Evolutionary conservation across 2,329 filamentous ascomycete species (phyloP).

Genomic region (Volutella citrinella): DNA sequence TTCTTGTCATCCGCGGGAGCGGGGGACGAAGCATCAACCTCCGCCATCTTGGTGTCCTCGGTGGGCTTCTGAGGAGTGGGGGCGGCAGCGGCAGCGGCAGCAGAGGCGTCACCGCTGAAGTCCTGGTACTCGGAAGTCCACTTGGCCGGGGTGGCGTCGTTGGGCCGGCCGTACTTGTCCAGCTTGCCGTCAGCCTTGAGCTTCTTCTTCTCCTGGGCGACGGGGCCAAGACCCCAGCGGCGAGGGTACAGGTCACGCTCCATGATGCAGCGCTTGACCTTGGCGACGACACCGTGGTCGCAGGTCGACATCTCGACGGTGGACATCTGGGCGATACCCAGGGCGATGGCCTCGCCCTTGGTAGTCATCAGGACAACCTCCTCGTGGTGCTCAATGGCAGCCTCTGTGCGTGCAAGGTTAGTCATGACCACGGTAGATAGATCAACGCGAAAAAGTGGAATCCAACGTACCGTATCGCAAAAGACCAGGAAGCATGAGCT

Average conservation of each 20-base stretch:
- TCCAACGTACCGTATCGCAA: constrained; percentile 73
- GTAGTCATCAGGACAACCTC: constrained; percentile 98
- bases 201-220: constrained; percentile 98
- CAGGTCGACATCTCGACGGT: constrained; percentile 95
- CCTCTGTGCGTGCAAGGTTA: constrained; percentile 67
- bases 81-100: constrained; percentile 41
- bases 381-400: constrained; percentile 88
- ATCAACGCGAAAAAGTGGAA: too few species aligned
- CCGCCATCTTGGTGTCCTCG: constrained; percentile 36
- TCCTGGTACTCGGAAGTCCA: constrained; percentile 95
- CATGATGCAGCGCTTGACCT: constrained; percentile 99
- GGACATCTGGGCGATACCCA: constrained; percentile 97
- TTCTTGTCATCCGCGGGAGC: constrained; percentile 56
- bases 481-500: constrained; percentile 97
- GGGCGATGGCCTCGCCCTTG: constrained; percentile 96
- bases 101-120: constrained; percentile 60
- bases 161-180: constrained; percentile 92
- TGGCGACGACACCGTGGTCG: constrained; percentile 96
- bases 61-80: constrained; percentile 35
- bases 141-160: constrained; percentile 88
- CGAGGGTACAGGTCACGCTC: constrained; percentile 96
- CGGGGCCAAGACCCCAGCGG: constrained; percentile 92
- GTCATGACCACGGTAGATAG: too few species aligned
- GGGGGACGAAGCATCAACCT: constrained; percentile 33
- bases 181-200: constrained; percentile 97